These are phyloP conservation scores for Picochlorum sp. DNA, from an alignment of 139 green algal species.

Conservation along the genomic window DNA sequence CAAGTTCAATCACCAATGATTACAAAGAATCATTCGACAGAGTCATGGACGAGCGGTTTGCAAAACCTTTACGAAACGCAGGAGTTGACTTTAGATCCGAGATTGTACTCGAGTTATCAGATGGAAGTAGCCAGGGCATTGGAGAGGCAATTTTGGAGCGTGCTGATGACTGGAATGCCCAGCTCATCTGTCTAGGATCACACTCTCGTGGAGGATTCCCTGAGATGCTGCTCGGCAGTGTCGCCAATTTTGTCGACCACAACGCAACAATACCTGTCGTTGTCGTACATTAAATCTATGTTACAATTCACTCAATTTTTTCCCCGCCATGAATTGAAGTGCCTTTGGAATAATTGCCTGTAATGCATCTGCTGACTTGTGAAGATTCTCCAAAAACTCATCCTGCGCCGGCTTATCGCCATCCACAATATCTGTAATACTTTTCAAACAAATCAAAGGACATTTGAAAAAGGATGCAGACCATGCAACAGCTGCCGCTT, in stretches of 20 bases:
- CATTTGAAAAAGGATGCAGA: constrained; percentile 46
- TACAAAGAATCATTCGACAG: constrained; percentile 11
- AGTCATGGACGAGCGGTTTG: constrained; percentile 17
- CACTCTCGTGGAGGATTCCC: constrained; percentile 13
- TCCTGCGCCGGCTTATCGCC: constrained; percentile 62
- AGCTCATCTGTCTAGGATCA: constrained; percentile 11
- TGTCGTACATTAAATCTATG: not conserved
- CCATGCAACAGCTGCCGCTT: constrained; percentile 77
- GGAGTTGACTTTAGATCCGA: constrained; percentile 7
- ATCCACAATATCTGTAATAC: constrained; percentile 93
- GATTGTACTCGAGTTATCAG: constrained; percentile 13
- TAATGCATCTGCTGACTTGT: constrained; percentile 62
- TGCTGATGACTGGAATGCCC: constrained; percentile 5
- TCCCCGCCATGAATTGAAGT: constrained; percentile 71
- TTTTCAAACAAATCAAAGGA: constrained; percentile 76
- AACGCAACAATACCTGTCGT: constrained; percentile 4
- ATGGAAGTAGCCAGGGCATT: constrained; percentile 4
- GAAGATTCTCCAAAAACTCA: constrained; percentile 96
- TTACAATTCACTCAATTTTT: constrained; percentile 65
- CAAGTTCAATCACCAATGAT: not conserved
- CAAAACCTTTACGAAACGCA: constrained; percentile 6
- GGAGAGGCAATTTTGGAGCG: constrained; percentile 14
- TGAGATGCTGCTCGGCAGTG: constrained; percentile 27
- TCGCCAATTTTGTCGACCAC: constrained; percentile 13
- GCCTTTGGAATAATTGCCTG: constrained; percentile 59